Conservation (phyloP, 495 filamentous ascomycete species). For the Penicillium odoratum region DNA sequence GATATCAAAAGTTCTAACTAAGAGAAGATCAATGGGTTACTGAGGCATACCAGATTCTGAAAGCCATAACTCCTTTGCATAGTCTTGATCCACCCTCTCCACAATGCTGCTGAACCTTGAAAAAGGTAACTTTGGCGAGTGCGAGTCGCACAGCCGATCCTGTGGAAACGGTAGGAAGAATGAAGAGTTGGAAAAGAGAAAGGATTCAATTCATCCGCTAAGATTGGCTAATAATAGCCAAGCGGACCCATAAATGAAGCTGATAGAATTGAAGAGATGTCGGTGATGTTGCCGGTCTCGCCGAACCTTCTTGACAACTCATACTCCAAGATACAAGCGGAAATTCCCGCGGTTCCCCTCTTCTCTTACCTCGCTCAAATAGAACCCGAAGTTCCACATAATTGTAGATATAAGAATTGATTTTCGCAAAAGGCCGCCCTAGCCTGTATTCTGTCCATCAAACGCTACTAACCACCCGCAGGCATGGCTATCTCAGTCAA, state of each 20-base stretch:
- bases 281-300: conserved; percentile 20
- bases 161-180: background rate
- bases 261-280: conserved; percentile 5
- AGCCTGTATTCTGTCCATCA: background rate
- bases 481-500: conserved; percentile 48
- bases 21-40: background rate
- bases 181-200: background rate
- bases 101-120: background rate
- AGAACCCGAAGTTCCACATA: conserved; percentile 20
- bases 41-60: background rate
- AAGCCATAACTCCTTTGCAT: background rate
- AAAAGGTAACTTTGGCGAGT: conserved; percentile 3
- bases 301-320: conserved; percentile 5
- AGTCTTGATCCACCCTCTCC: background rate
- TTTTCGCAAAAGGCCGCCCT: background rate
- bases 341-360: conserved; percentile 13
- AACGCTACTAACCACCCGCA: background rate
- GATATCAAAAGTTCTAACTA: too few relatives aligned
- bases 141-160: conserved; percentile 8
- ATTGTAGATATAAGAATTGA: conserved; percentile 16
- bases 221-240: background rate
- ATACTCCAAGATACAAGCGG: background rate
- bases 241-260: conserved; percentile 5
- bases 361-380: conserved; percentile 23
- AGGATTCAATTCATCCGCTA: background rate